phyloP scores from a whole-genome alignment of 1,284 basidiomycete species.

The Leccinum angustisporum region DNA sequence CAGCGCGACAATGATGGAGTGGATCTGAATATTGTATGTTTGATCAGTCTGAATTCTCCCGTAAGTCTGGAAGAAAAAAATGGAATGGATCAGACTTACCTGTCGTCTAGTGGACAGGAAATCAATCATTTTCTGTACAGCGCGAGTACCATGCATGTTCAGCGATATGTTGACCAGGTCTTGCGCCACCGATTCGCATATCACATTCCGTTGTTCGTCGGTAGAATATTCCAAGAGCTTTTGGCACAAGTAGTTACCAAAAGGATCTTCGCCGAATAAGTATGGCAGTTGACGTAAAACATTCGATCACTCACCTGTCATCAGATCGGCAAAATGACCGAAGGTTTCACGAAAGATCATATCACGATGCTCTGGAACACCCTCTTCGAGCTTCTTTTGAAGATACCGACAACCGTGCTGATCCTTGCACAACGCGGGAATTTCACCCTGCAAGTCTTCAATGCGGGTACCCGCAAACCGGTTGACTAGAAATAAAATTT shows the following conservation, averaged over 20 bases:
- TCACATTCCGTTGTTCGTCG: conserved; percentile 95
- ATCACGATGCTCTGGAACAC: conserved; percentile 90
- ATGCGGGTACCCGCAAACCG: conserved; percentile 92
- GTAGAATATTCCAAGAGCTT: conserved; percentile 97
- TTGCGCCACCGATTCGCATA: conserved; percentile 96
- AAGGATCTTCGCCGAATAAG: conserved; percentile 71
- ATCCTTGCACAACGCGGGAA: conserved; percentile 93
- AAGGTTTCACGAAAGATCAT: conserved; percentile 99
- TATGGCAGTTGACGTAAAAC: conserved; percentile 4
- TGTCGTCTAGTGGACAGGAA: conserved; percentile 95
- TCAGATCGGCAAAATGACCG: conserved; percentile 95
- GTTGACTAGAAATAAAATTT: conserved; percentile 86
- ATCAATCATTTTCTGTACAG: conserved; percentile 99
- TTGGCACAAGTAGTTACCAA: conserved; percentile 99
- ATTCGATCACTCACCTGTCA: conserved; percentile 73
- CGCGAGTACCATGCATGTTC: conserved; percentile 99
- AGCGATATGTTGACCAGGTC: conserved; percentile 98
- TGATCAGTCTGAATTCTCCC: conserved; percentile 64
- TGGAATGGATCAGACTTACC: conserved; percentile 51
- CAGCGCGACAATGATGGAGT: conserved; percentile 95
- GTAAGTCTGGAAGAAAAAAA: conserved; percentile 51
- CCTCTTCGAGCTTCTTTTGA: conserved; percentile 99
- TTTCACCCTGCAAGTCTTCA: conserved; percentile 95
- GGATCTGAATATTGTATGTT: conserved; percentile 87
- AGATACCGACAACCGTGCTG: conserved; percentile 98